Evolutionary conservation across 2,329 filamentous ascomycete genomes (phyloP), one percentile per base, ranked within the genome.

Genomic region (Sporothrix humicola): DNA sequence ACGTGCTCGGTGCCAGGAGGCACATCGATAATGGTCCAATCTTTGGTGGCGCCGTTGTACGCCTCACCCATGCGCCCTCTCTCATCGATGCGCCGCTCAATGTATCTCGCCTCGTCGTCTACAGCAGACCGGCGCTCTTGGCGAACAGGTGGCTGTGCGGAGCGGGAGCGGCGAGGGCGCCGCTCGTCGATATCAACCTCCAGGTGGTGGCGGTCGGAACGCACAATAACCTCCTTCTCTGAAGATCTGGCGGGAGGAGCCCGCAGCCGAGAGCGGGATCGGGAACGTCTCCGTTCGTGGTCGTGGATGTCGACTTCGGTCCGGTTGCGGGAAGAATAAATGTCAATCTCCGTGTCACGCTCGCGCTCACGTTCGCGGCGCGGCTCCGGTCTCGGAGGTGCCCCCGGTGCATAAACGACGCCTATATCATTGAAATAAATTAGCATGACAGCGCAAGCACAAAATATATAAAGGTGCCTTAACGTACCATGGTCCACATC

Each of bases 21-120:
- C 54, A 97, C 91, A 81, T 97, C 93, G 52, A 97, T 87, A 75
- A 97, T 92, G 72, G 89, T 87, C 93, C 94, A 97, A 78, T 90
- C 92, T 76, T 89, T 90, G 50, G 92, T 94, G 20, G 89, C 90
- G 71, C 93, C 92, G 77, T 92, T 88, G 80, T 87, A 90, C 26
- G 91, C 92, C 81, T 95, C 93, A 71, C 92, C 92, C 78, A 91
- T 87, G 75, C 88, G 89, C 23, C 89, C 90, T 44, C 92, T 89
- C 15, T 84, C 82, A 76, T 89, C 86, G 75, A 90, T 87, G 77
- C 83, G 85, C 74, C 81, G 79, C 37, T 86, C 87, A 75, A 90
- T 86, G 74, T 92, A 91, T 58, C 89, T 85, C 48, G 88, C 89
- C 79, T 93, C 92, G 58, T 91, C 89, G 63, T 90, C 87, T 81